Base-by-base conservation (phyloP, 345 rosid species). In the Acer negundo region DNA sequence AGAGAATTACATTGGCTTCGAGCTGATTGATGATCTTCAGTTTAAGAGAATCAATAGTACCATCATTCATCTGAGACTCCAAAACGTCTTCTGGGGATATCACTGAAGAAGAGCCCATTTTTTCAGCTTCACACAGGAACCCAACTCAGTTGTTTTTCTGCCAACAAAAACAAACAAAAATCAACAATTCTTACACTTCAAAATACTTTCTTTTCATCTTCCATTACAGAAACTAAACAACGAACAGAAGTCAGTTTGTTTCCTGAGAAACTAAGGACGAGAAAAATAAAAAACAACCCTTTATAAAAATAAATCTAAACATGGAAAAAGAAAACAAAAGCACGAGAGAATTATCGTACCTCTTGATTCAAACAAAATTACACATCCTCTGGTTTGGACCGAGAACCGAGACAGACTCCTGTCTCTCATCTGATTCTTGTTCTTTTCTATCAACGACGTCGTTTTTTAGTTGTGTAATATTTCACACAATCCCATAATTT, bases 21-120 rank as follows among this genome's bases (percentile, higher is more conserved):
- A 94, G 94, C 90, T 94, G 94, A 76, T 92, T 92, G 78, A 94
- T 90, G 85, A 94, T 92, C 85, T 91, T 90, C 78, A 89, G 85
- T 68, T 97, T 87, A 62, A 94, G 92, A 73, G 94, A 80, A 77
- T 94, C 98, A 80, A 94, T 88, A 24, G 98, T 88, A 1, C 97
- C 98, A 80, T 94, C 98, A 79, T 94, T 94, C 97, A 92, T 92
- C 63, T 92, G 87, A 17, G 93, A 88, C 83, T 90, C 97, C 62
- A 94, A 83, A 49, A 92, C 95, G 78, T 94, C 95, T 81, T 92
- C 98, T 61, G 98, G 97, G 72, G 38, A 85, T 58, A 94, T 88
- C 66, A 94, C 90, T 15, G 92, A 87, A 74, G 94, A 89, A 22
- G 97, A 90, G 9, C 86, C 89, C 91, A 76, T 71, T 1, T 58